Conservation (phyloP, 1,284 basidiomycete species). For the Cryptococcus sp. region DNA sequence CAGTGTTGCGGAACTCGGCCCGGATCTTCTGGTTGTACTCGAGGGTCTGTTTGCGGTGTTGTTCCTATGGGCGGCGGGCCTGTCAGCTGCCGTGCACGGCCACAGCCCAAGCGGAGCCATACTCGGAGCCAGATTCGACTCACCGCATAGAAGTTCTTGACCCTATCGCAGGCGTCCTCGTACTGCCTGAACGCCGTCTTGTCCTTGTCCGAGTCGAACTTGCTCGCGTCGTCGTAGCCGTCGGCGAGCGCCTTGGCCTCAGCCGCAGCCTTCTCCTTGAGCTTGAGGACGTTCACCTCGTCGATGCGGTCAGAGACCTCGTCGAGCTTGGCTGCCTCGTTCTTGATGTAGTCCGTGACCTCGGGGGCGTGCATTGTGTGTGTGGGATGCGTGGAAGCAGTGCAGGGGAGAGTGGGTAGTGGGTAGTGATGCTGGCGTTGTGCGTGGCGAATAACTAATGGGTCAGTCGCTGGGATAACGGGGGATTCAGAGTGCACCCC, state of each 20-base stretch:
- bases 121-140: constrained; percentile 10
- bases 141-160: constrained; percentile 70
- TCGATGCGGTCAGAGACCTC: constrained; percentile 70
- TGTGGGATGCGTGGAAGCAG: neutral
- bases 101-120: neutral
- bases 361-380: constrained; percentile 40
- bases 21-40: constrained; percentile 74
- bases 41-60: constrained; percentile 85
- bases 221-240: constrained; percentile 60
- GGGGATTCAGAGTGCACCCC: too few relatives aligned
- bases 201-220: constrained; percentile 73
- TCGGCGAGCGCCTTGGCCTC: neutral
- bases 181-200: constrained; percentile 57
- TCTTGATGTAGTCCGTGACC: constrained; percentile 37
- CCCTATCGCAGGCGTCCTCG: constrained; percentile 69
- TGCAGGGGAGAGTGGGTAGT: neutral
- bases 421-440: too few relatives aligned
- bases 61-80: constrained; percentile 61
- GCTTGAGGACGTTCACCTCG: constrained; percentile 53
- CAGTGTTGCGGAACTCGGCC: constrained; percentile 29
- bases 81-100: neutral
- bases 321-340: constrained; percentile 55
- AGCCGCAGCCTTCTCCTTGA: constrained; percentile 10
- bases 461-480: too few relatives aligned
- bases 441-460: too few relatives aligned